phyloP scores from a whole-genome alignment of 495 filamentous ascomycete species.

The Amniculicola lignicola region DNA sequence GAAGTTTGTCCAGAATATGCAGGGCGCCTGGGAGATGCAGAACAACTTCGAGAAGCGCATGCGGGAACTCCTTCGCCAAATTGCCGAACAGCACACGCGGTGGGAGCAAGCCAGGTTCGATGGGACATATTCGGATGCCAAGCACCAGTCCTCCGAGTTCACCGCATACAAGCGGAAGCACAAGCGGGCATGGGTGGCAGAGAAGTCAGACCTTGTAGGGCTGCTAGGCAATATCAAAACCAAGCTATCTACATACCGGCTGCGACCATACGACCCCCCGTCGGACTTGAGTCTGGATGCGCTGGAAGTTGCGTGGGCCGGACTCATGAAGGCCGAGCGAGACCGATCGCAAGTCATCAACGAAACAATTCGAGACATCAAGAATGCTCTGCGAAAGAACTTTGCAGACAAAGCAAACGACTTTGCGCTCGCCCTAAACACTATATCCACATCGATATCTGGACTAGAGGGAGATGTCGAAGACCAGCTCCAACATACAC shows the following conservation, averaged over 20 bases:
- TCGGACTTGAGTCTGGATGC: constrained; percentile 71
- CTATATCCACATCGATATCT: constrained; percentile 86
- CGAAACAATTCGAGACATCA: constrained; percentile 96
- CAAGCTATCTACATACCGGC: constrained; percentile 88
- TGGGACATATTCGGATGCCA: constrained; percentile 90
- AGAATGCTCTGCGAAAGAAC: constrained; percentile 82
- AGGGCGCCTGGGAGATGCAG: constrained; percentile 99
- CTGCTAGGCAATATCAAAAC: constrained; percentile 98
- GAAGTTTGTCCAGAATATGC: constrained; percentile 98
- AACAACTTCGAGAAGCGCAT: constrained; percentile 88
- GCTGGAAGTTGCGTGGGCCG: constrained; percentile 77
- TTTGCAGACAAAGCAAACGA: constrained; percentile 98
- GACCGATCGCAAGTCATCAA: constrained; percentile 88
- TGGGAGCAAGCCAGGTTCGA: constrained; percentile 82
- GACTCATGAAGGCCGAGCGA: constrained; percentile 75
- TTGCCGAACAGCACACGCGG: constrained; percentile 63
- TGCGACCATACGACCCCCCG: constrained; percentile 88
- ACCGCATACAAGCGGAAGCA: constrained; percentile 78
- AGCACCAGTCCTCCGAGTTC: constrained; percentile 78
- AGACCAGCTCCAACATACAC: constrained; percentile 84
- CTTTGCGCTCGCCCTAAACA: constrained; percentile 90
- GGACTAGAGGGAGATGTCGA: constrained; percentile 93
- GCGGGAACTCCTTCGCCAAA: constrained; percentile 70
- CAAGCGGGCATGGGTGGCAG: constrained; percentile 93
- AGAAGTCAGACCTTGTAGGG: constrained; percentile 91